Evolutionary conservation across 2,329 filamentous ascomycete species (phyloP).

Genomic region (Botrytis galanthina): DNA sequence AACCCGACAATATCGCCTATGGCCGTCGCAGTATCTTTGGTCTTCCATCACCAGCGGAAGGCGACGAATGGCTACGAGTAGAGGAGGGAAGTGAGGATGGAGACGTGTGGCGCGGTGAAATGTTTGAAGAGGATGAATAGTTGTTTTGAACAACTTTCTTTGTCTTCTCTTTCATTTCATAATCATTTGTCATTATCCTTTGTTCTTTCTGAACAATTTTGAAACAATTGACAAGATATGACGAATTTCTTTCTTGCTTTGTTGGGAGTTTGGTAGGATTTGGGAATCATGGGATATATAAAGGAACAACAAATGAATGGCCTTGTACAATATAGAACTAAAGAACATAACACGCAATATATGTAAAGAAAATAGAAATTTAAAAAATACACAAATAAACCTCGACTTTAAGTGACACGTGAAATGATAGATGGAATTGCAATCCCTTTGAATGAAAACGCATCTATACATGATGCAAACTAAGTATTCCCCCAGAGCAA

Average conservation of each 20-base stretch:
- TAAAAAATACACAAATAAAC: not conserved
- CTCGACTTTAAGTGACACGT: not conserved
- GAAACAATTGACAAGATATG: not conserved
- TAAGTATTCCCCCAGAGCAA: not conserved
- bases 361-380: not conserved
- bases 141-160: not conserved
- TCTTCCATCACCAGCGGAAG: rapidly evolving
- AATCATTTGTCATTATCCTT: not conserved
- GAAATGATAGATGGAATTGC: not conserved
- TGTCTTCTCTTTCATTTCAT: not conserved
- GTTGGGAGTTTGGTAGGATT: not conserved
- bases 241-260: not conserved
- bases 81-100: not conserved
- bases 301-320: not conserved
- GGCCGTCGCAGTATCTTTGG: not conserved
- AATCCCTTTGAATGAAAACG: too few species aligned
- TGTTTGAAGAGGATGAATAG: not conserved
- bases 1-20: not conserved
- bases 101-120: not conserved
- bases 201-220: not conserved
- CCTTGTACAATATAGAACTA: not conserved
- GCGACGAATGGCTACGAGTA: not conserved
- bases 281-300: too few species aligned
- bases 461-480: not conserved
- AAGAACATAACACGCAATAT: not conserved